Evolutionary conservation across 805 yeast species (phyloP).

Genomic region (Clavispora santaluciae): DNA sequence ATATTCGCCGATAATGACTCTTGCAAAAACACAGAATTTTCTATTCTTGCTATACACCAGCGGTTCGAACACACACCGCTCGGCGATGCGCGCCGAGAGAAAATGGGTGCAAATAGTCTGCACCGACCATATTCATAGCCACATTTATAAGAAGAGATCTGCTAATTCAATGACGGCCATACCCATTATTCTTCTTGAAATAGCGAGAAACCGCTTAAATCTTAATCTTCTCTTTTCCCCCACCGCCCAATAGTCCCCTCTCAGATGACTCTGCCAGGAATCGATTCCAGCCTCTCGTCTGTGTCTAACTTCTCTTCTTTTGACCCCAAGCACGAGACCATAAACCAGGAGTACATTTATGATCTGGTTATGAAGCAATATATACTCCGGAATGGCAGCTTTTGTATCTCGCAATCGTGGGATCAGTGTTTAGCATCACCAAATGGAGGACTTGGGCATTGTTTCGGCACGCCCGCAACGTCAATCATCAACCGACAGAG

Average conservation of each 20-base stretch:
- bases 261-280: not conserved
- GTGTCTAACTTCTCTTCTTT: not conserved
- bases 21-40: too few relatives aligned
- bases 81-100: not conserved
- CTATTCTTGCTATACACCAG: too few relatives aligned
- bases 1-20: too few relatives aligned
- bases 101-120: constrained; percentile 1
- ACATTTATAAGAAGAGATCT: not conserved
- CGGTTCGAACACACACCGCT: too few relatives aligned
- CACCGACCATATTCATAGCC: not conserved
- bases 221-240: too few relatives aligned
- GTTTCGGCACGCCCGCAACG: not conserved
- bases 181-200: not conserved
- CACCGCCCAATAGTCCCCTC: too few relatives aligned
- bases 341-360: not conserved
- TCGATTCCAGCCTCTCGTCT: not conserved
- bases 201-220: too few relatives aligned
- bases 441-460: not conserved
- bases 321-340: not conserved
- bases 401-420: not conserved
- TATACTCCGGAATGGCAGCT: not conserved
- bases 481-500: not conserved
- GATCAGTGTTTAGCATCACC: not conserved
- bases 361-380: not conserved
- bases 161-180: not conserved